Conservation (phyloP, 805 yeast genomes). For the Wickerhamiella slavikovae region DNA sequence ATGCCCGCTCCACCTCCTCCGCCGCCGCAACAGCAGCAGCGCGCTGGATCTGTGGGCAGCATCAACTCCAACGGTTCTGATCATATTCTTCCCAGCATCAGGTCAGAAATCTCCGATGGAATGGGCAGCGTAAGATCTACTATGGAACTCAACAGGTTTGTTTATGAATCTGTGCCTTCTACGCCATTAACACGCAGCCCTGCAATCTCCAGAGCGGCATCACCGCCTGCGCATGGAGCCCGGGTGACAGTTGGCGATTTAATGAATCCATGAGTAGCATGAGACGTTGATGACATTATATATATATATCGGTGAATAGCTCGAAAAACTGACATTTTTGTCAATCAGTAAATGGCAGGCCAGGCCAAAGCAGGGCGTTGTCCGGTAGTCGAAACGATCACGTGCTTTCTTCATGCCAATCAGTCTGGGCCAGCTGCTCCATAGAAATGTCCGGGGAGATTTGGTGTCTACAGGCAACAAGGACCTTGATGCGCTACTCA, state of each 20-base stretch:
- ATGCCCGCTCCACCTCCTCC: background rate
- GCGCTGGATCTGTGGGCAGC: background rate
- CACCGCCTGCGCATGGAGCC: slow-evolving; percentile 7
- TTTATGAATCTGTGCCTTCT: slow-evolving; percentile 1
- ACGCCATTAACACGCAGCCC: slow-evolving; percentile 3
- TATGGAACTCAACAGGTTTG: slow-evolving; percentile 1
- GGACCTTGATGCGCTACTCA: slow-evolving; percentile 4
- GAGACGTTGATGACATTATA: no score
- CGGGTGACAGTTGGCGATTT: slow-evolving; percentile 8
- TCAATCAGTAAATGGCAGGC: no score
- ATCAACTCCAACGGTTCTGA: background rate
- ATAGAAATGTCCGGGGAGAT: background rate
- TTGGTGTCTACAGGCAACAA: slow-evolving; percentile 3
- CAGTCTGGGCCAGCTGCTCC: slow-evolving; percentile 2
- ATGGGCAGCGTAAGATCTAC: slow-evolving; percentile 3
- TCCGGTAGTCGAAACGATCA: no score
- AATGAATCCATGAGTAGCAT: slow-evolving; percentile 4
- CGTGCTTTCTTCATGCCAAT: slow-evolving; percentile 2
- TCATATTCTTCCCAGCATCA: no score
- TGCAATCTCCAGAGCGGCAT: slow-evolving; percentile 6
- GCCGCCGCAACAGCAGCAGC: background rate
- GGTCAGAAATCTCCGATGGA: background rate
- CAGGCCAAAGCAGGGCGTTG: no score
- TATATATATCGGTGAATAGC: no score
- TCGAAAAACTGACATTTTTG: no score